Evolutionary conservation across 306 rosid genomes (phyloP), one percentile per base, ranked within the genome.

Genomic region (Begonia fuchsioides): DNA sequence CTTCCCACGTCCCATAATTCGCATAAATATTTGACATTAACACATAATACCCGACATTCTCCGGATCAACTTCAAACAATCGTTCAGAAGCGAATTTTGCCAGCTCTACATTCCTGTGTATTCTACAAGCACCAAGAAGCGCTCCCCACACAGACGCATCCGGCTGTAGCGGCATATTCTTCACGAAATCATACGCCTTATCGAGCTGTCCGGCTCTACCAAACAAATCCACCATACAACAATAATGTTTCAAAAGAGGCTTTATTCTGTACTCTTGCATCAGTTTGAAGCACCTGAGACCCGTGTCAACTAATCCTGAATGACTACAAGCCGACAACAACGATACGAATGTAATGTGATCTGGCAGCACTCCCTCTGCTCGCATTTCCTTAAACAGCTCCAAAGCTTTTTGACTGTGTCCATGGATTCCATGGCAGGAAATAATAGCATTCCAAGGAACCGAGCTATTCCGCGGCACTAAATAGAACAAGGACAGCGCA

Each of bases 91-190:
- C 70, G 56, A 63, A 32, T 59, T 65, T 66, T 6, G 57, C 67
- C 65, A 74, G 39, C 41, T 74, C 66, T 15, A 51, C 64, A 52
- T 74, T 70, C 20, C 72, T 68, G 60, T 69, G 80, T 43, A 74
- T 74, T 57, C 80, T 61, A 62, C 80, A 74, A 62, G 76, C 73
- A 14, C 80, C 80, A 54, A 74, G 80, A 55, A 74, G 73, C 38
- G 80, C 80, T 16, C 73, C 76, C 80, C 80, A 74, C 11, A 74
- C 53, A 17, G 80, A 74, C 13, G 70, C 70, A 59, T 74, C 80
- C 1, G 80, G 76, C 46, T 15, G 55, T 50, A 74, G 3, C 18
- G 76, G 63, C 80, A 74, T 74, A 9, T 51, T 62, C 47, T 63
- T 56, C 17, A 74, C 60, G 50, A 74, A 55, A 66, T 52, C 48